phyloP scores from a whole-genome alignment of 352 stramenopile species.

The Pythium vanterpoolii region DNA sequence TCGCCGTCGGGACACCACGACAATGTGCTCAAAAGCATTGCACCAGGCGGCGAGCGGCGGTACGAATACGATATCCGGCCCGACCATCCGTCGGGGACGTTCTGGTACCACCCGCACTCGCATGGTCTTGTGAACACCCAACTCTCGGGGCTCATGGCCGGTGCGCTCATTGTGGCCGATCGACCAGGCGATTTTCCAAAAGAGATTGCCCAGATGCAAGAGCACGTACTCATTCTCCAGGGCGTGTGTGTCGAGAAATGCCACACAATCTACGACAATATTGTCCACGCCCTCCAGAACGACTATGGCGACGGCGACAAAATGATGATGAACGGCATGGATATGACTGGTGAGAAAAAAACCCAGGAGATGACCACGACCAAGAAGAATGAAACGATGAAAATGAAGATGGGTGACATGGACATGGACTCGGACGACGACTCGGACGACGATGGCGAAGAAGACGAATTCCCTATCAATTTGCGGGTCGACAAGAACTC shows the following conservation, averaged over 20 bases:
- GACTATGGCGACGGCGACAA: slow-evolving; percentile 29
- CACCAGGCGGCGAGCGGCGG: slow-evolving; percentile 34
- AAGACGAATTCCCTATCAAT: slow-evolving; percentile 38
- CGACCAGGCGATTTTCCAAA: slow-evolving; percentile 47
- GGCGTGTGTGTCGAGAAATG: slow-evolving; percentile 68
- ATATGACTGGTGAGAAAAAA: slow-evolving; percentile 22
- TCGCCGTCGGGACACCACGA: slow-evolving; percentile 45
- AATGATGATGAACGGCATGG: slow-evolving; percentile 24
- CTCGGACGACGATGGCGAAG: slow-evolving; percentile 16
- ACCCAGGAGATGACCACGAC: slow-evolving; percentile 11
- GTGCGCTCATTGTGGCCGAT: slow-evolving; percentile 59
- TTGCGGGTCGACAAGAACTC: slow-evolving; percentile 38
- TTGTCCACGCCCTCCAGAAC: slow-evolving; percentile 59
- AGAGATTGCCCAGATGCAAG: slow-evolving; percentile 54
- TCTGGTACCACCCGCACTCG: slow-evolving; percentile 79
- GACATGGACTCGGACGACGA: slow-evolving; percentile 18
- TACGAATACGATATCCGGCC: slow-evolving; percentile 70
- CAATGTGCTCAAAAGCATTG: slow-evolving; percentile 60
- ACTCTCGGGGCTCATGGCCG: slow-evolving; percentile 71
- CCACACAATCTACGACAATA: slow-evolving; percentile 51
- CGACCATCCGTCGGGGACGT: slow-evolving; percentile 69
- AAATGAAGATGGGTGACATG: slow-evolving; percentile 16
- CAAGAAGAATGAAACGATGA: slow-evolving; percentile 13
- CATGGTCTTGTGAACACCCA: slow-evolving; percentile 78
- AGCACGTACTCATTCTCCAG: slow-evolving; percentile 66